Evolutionary conservation across 2,329 filamentous ascomycete genomes (phyloP).

Genomic region (Dactylella cylindrospora): DNA sequence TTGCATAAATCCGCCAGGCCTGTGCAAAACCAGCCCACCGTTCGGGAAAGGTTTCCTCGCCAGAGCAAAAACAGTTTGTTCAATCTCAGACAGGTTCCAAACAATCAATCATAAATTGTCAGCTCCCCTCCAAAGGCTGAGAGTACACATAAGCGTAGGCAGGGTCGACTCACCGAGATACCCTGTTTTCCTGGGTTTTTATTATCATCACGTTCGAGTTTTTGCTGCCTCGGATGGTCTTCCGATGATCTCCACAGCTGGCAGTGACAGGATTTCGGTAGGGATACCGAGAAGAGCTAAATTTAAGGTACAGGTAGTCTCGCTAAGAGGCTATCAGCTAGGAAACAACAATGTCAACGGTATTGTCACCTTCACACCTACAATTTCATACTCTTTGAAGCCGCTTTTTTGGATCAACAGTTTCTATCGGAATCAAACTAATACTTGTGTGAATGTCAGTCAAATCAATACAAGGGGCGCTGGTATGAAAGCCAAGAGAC

Average conservation of each 20-base stretch:
- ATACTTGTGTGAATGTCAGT: too few species aligned
- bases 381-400: not conserved
- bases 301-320: conserved; percentile 39
- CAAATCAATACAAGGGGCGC: conserved; percentile 27
- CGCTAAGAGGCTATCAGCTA: conserved; percentile 21
- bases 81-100: too few species aligned
- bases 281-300: conserved; percentile 39
- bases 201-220: conserved; percentile 1
- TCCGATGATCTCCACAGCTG: conserved; percentile 45
- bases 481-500: conserved; percentile 41
- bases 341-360: conserved; percentile 38
- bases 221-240: conserved; percentile 36
- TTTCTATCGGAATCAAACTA: not conserved
- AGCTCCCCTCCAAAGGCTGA: too few species aligned
- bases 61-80: too few species aligned
- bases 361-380: conserved; percentile 11
- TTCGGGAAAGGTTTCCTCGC: too few species aligned
- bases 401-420: conserved; percentile 3
- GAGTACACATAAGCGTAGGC: too few species aligned
- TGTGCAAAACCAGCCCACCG: too few species aligned
- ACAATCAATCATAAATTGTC: too few species aligned
- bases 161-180: too few species aligned
- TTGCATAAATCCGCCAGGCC: too few species aligned
- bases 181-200: too few species aligned
- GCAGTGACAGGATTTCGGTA: conserved; percentile 40